These are phyloP conservation scores for Ogataea ganodermae DNA, from an alignment of 805 yeast species.

Conservation along the genomic window DNA sequence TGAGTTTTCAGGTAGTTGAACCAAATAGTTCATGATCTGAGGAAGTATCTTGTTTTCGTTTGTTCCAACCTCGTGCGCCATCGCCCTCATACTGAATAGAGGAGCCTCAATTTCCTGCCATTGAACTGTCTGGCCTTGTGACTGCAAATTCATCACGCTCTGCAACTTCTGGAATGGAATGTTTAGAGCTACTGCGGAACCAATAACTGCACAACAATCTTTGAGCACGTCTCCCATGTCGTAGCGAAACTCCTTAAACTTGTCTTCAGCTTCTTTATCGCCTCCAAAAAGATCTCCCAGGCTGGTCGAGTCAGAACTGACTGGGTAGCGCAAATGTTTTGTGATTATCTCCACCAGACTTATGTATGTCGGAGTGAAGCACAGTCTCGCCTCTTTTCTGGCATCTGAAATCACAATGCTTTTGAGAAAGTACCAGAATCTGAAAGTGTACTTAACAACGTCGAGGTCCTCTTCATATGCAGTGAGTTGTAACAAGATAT, in stretches of 20 bases:
- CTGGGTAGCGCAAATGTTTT: constrained; percentile 75
- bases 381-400: constrained; percentile 52
- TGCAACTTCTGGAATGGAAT: constrained; percentile 70
- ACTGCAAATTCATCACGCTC: constrained; percentile 35
- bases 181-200: constrained; percentile 65
- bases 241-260: constrained; percentile 90
- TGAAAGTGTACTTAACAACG: constrained; percentile 84
- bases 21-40: constrained; percentile 65
- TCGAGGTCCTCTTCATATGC: constrained; percentile 82
- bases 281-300: constrained; percentile 56
- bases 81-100: constrained; percentile 82
- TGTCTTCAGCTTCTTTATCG: constrained; percentile 83
- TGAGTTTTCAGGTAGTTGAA: constrained; percentile 78
- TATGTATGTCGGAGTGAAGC: constrained; percentile 56
- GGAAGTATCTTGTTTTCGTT: constrained; percentile 70
- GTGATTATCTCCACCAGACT: constrained; percentile 63
- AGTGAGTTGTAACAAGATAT: constrained; percentile 68
- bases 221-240: constrained; percentile 98
- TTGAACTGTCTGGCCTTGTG: constrained; percentile 38
- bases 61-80: constrained; percentile 86
- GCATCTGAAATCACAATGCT: constrained; percentile 65
- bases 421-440: constrained; percentile 86
- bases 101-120: constrained; percentile 95
- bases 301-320: constrained; percentile 36
- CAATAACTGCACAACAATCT: constrained; percentile 90